These are phyloP conservation scores for Acanthamoeba culbertsoni DNA, from an alignment of 208 protist genomes.

Conservation along the genomic window DNA sequence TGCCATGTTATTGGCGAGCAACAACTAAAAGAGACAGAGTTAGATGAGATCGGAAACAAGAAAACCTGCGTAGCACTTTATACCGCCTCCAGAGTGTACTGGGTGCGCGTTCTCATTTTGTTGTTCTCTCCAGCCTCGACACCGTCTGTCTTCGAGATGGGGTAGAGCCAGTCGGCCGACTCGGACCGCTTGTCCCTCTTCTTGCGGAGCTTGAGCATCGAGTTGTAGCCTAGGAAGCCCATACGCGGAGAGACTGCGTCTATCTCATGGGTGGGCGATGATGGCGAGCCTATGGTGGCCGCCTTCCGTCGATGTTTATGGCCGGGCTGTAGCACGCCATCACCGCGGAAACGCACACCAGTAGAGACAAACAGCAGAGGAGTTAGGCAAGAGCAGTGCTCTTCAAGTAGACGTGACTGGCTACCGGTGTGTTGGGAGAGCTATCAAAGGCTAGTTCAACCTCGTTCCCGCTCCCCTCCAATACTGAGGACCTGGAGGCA, in stretches of 20 bases:
- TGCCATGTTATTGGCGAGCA: conserved; percentile 19
- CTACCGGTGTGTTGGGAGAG: no score
- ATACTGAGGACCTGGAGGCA: no score
- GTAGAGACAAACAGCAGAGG: no score
- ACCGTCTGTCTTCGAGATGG: neutral
- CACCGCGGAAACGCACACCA: no score
- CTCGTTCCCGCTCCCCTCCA: no score
- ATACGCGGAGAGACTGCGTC: neutral
- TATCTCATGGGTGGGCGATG: no score
- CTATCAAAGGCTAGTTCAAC: no score
- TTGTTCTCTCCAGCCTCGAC: conserved; percentile 10
- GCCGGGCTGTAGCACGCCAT: no score
- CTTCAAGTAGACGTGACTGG: no score
- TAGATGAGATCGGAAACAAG: neutral
- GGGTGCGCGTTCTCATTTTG: neutral
- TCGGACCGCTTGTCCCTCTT: neutral
- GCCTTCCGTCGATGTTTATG: no score
- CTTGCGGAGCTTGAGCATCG: conserved; percentile 13
- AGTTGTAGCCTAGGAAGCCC: neutral
- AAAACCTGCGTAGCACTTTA: neutral
- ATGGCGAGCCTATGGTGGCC: no score
- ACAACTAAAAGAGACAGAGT: neutral
- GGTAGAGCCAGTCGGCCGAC: conserved; percentile 2
- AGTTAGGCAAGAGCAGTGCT: no score
- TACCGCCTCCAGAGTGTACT: conserved; percentile 22